Conservation (phyloP, 2,329 filamentous ascomycete genomes). For the Cadophora malorum region DNA sequence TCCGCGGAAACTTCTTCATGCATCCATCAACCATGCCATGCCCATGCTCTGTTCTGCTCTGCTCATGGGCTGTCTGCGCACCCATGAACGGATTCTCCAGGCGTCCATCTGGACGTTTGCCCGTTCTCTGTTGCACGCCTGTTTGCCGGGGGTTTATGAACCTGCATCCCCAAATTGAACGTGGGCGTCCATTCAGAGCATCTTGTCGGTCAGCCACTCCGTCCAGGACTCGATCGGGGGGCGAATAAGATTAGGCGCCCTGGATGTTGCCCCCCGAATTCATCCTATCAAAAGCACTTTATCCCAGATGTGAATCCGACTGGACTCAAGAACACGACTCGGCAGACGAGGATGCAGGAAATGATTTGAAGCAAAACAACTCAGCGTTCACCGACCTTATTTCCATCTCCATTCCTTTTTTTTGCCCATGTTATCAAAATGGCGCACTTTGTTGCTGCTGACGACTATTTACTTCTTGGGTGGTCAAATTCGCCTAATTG, state of each 20-base stretch:
- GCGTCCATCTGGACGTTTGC: not conserved
- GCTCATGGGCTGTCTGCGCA: conserved; percentile 8
- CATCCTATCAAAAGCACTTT: conserved; percentile 34
- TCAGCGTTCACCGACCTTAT: not conserved
- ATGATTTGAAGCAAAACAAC: not conserved
- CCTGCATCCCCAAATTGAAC: conserved; percentile 29
- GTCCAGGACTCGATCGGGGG: conserved; percentile 16
- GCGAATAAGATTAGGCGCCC: conserved; percentile 38
- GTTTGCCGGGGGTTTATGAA: conserved; percentile 19
- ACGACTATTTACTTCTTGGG: not conserved
- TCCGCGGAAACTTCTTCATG: conserved; percentile 27
- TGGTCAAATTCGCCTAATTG: not conserved
- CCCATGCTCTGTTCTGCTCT: no score
- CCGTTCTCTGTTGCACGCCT: conserved; percentile 10
- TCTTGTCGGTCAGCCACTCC: conserved; percentile 30
- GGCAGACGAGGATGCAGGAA: not conserved
- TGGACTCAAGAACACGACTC: conserved; percentile 1
- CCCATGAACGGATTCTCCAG: not conserved
- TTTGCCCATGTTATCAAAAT: not conserved
- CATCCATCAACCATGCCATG: conserved; percentile 16
- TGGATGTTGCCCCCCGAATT: conserved; percentile 26
- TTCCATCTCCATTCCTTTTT: no score
- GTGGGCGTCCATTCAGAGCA: conserved; percentile 26
- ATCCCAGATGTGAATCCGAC: conserved; percentile 21
- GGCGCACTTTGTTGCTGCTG: not conserved